Evolutionary conservation across 495 filamentous ascomycete genomes (phyloP).

Genomic region (Xanthoparmelia taractica): DNA sequence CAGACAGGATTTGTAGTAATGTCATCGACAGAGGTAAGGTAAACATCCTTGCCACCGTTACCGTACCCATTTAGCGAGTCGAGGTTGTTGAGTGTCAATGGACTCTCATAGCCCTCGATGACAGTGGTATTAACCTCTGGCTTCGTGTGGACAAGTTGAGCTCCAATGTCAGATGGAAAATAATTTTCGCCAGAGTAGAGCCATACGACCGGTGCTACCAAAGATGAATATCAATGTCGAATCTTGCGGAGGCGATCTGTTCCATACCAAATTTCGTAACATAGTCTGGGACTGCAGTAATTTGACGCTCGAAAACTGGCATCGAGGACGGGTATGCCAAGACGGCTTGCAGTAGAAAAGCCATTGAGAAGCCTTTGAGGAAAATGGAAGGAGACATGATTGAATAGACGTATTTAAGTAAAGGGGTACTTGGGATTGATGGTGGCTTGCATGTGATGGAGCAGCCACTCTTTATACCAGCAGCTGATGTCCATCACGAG

Average conservation of each 20-base stretch:
- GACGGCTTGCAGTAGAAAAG: slow-evolving; percentile 2
- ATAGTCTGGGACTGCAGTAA: slow-evolving; percentile 19
- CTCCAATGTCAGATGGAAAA: slow-evolving; percentile 50
- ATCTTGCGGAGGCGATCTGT: neutral
- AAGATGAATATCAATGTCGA: neutral
- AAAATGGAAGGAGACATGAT: slow-evolving; percentile 7
- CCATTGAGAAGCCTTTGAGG: slow-evolving; percentile 5
- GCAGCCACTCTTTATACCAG: slow-evolving; percentile 3
- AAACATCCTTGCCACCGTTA: slow-evolving; percentile 41
- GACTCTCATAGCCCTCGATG: slow-evolving; percentile 35
- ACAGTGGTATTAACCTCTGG: slow-evolving; percentile 47
- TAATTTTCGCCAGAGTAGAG: slow-evolving; percentile 53
- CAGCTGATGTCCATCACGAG: neutral
- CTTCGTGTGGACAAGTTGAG: slow-evolving; percentile 47
- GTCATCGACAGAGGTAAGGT: slow-evolving; percentile 52
- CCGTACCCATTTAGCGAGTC: slow-evolving; percentile 43
- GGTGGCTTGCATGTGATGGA: slow-evolving; percentile 3
- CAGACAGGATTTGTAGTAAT: slow-evolving; percentile 45
- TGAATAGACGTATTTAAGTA: neutral
- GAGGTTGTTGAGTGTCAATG: slow-evolving; percentile 50
- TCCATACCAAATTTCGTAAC: slow-evolving; percentile 24
- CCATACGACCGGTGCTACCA: slow-evolving; percentile 42
- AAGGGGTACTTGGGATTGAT: neutral
- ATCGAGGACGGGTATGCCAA: slow-evolving; percentile 7
- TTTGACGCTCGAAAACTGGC: slow-evolving; percentile 16